These are phyloP conservation scores for Syncephalastrum monosporum DNA, from an alignment of 371 early-diverging fungal genomes.

Conservation along the genomic window DNA sequence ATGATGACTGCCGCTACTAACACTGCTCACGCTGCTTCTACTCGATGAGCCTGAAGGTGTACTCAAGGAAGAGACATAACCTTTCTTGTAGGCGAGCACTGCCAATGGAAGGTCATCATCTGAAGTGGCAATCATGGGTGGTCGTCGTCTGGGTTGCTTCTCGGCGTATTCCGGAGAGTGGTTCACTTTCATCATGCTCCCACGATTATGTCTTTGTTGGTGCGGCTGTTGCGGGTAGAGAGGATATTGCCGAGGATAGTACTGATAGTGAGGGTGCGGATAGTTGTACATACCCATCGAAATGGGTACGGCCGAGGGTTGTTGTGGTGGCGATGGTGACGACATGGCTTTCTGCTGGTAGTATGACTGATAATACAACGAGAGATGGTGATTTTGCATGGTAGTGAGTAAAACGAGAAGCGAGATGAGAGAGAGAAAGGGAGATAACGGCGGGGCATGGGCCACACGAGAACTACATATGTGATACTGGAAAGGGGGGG, in stretches of 20 bases:
- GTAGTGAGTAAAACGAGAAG: too few species aligned
- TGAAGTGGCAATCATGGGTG: neutral
- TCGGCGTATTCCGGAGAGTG: neutral
- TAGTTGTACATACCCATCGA: neutral
- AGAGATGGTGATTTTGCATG: too few species aligned
- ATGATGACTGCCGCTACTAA: neutral
- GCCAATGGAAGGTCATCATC: slow-evolving; percentile 29
- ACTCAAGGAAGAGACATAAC: neutral
- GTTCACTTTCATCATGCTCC: neutral
- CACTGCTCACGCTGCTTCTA: neutral
- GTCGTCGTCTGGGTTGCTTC: neutral
- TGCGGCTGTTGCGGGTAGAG: neutral
- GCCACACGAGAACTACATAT: too few species aligned
- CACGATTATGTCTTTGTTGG: neutral
- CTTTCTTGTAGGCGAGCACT: slow-evolving; percentile 19
- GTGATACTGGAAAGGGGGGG: too few species aligned
- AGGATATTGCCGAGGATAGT: neutral
- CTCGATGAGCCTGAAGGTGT: neutral
- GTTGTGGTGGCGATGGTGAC: too few species aligned
- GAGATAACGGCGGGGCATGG: too few species aligned
- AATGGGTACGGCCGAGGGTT: too few species aligned
- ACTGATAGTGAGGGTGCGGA: neutral
- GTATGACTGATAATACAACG: too few species aligned
- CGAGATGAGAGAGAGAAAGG: too few species aligned
- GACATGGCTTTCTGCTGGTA: too few species aligned